Evolutionary conservation across 2,329 filamentous ascomycete genomes (phyloP).

Genomic region (Exophiala sp.): DNA sequence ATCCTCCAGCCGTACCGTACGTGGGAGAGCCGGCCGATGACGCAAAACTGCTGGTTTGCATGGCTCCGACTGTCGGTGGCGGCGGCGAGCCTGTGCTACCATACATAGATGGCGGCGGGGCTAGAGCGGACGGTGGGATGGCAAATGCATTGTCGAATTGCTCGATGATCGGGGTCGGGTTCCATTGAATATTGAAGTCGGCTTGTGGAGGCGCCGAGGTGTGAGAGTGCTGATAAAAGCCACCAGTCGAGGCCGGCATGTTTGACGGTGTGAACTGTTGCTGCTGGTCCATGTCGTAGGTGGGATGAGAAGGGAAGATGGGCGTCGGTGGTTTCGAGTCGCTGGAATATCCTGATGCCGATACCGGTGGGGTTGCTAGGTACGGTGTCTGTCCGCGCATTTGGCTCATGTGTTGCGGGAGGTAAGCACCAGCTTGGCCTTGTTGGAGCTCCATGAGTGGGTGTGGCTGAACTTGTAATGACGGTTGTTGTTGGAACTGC

Average conservation of each 20-base stretch:
- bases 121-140: slow-evolving; percentile 49
- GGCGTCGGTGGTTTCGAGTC: slow-evolving; percentile 70
- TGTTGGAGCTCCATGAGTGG: slow-evolving; percentile 8
- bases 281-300: slow-evolving; percentile 11
- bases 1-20: slow-evolving; percentile 6
- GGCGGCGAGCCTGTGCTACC: slow-evolving; percentile 20
- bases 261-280: slow-evolving; percentile 14
- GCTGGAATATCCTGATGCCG: slow-evolving; percentile 64
- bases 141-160: slow-evolving; percentile 96
- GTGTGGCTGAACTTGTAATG: neutral
- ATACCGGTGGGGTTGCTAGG: slow-evolving; percentile 63
- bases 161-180: slow-evolving; percentile 71
- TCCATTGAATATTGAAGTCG: slow-evolving; percentile 60
- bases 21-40: slow-evolving; percentile 13
- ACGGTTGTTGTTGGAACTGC: slow-evolving; percentile 31
- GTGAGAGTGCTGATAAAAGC: slow-evolving; percentile 42
- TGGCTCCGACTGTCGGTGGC: slow-evolving; percentile 31
- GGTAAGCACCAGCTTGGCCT: slow-evolving; percentile 9
- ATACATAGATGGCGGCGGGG: slow-evolving; percentile 23
- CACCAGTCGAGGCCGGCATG: slow-evolving; percentile 32
- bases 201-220: too few species aligned
- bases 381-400: slow-evolving; percentile 18
- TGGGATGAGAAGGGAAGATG: slow-evolving; percentile 11
- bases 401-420: slow-evolving; percentile 16
- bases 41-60: slow-evolving; percentile 34